phyloP scores from a whole-genome alignment of 1,284 basidiomycete species.

The Ustilago loliicola region DNA sequence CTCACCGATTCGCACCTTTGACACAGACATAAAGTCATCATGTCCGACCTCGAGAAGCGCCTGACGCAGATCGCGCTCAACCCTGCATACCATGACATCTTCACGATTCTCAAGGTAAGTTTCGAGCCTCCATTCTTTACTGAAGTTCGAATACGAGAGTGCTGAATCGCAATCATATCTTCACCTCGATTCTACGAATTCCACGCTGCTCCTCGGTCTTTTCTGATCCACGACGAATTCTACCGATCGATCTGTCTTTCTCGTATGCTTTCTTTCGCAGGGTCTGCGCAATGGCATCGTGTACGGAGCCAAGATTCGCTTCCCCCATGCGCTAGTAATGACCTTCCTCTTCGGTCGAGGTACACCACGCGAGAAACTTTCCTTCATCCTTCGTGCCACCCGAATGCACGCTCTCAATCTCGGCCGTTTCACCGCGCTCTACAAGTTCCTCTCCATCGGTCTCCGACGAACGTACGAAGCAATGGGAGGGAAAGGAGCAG shows the following conservation, averaged over 20 bases:
- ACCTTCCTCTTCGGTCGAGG: conserved; percentile 82
- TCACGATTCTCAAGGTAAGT: conserved; percentile 86
- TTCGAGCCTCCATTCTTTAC: background rate
- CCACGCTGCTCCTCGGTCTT: background rate
- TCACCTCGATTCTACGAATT: background rate
- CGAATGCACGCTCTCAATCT: conserved; percentile 89
- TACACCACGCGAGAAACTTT: conserved; percentile 74
- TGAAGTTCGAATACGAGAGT: background rate
- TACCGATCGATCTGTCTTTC: too few relatives aligned
- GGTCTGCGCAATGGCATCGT: conserved; percentile 92
- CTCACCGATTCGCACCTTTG: background rate
- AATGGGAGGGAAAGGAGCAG: conserved; percentile 79
- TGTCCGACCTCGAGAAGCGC: conserved; percentile 46
- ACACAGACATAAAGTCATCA: conserved; percentile 6
- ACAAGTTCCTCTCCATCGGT: conserved; percentile 86
- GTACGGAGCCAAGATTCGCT: conserved; percentile 91
- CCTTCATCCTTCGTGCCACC: conserved; percentile 86
- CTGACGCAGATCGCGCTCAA: conserved; percentile 66
- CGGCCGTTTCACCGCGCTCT: conserved; percentile 91
- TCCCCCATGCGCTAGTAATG: conserved; percentile 99
- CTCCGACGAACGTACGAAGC: conserved; percentile 80
- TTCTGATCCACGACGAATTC: too few relatives aligned
- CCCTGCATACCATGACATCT: conserved; percentile 87
- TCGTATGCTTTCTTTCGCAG: conserved; percentile 10
- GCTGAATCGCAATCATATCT: background rate